Base-by-base conservation (phyloP, 441 rosid genomes). In the Pelargonium australe region DNA sequence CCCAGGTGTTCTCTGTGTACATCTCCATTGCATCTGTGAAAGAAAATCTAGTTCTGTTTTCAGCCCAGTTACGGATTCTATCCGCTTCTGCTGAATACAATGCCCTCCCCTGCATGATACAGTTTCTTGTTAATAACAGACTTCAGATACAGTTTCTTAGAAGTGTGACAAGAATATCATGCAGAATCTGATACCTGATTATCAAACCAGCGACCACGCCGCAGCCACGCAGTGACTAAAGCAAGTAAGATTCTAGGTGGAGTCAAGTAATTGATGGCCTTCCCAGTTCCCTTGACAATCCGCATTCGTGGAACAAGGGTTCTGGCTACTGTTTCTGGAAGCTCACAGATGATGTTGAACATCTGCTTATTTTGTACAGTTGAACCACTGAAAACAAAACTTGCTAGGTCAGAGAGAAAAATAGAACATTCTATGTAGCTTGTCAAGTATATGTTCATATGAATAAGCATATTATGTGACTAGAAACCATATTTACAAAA, bases 161-260 rank as follows among this genome's bases (percentile, higher is more conserved):
- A 25, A 25, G 31, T 25, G 31, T 25, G 31, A 25, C 31, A 2
- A 25, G 31, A 25, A 25, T 25, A 25, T 1, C 31, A 25, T 25
- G 2, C 31, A 25, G 31, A 25, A 2, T 2, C 31, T 25, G 31
- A 25, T 85, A 92, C 97, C 89, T 93, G 87, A 75, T 89, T 91
- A 76, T 93, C 98, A 7, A 93, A 93, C 98, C 96, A 93, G 57
- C 97, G 91, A 55, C 92, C 98, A 77, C 81, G 86, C 66, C 98
- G 82, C 65, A 93, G 71, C 98, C 98, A 93, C 0, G 96, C 96
- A 49, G 92, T 93, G 68, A 90, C 89, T 66, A 90, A 77, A 61
- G 97, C 98, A 67, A 93, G 85, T 73, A 93, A 70, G 81, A 93
- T 93, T 80, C 97, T 83, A 2, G 96, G 98, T 76, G 98, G 98